Conservation (phyloP, 257 asterid genomes). For the Nicotiana sylvestris region DNA sequence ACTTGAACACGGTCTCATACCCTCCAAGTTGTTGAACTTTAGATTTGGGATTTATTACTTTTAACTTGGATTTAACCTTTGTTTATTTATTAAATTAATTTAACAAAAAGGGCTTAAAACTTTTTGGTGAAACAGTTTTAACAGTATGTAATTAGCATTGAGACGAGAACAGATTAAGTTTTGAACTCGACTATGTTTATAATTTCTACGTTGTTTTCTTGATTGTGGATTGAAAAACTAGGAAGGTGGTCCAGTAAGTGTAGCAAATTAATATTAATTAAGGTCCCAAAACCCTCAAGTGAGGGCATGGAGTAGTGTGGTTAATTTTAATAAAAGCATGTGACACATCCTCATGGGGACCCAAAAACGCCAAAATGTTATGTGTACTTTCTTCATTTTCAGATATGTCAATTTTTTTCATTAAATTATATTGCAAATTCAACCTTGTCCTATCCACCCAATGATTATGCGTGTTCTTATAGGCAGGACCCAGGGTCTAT, state of each 20-base stretch:
- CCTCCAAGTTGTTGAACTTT: no score
- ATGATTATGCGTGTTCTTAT: not conserved
- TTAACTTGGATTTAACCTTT: no score
- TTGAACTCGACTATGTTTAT: not conserved
- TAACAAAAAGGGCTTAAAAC: no score
- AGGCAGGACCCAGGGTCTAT: not conserved
- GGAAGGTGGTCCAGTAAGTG: constrained; percentile 38
- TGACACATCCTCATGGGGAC: constrained; percentile 26
- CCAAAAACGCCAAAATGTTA: constrained; percentile 18
- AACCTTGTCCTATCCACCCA: not conserved
- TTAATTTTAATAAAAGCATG: constrained; percentile 15
- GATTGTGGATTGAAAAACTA: not conserved
- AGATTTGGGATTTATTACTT: no score
- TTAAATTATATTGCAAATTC: not conserved
- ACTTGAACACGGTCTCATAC: no score
- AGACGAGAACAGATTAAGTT: not conserved
- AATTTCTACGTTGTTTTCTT: not conserved
- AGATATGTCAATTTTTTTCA: not conserved
- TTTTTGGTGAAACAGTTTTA: no score
- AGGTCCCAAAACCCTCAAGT: constrained; percentile 31
- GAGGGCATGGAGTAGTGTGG: not conserved
- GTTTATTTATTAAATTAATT: no score
- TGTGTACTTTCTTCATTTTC: not conserved
- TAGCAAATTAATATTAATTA: constrained; percentile 7
- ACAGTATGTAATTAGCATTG: not conserved